Evolutionary conservation across 129 eudicot species (phyloP).

Genomic region (Flaveria ramosissima): DNA sequence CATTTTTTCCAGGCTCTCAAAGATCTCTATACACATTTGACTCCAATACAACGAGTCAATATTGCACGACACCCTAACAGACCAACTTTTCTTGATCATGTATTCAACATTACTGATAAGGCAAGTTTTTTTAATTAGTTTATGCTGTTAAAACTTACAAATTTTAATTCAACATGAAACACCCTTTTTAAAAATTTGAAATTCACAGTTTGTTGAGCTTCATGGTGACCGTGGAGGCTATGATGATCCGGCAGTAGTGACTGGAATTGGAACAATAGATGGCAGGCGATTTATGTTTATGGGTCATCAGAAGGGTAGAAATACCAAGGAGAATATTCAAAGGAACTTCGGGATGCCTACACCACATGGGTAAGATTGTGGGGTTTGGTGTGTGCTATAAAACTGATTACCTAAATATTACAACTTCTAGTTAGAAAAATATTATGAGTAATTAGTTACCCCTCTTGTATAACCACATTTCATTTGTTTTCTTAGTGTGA

Average conservation of each 20-base stretch:
- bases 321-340: slow-evolving; percentile 82
- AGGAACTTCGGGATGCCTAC: slow-evolving; percentile 99
- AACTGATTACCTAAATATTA: neutral
- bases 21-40: slow-evolving; percentile 75
- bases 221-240: slow-evolving; percentile 85
- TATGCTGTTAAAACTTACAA: neutral
- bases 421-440: neutral
- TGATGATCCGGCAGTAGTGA: slow-evolving; percentile 86
- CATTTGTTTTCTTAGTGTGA: neutral
- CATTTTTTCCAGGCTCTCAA: slow-evolving; percentile 63
- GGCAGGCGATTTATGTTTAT: slow-evolving; percentile 88
- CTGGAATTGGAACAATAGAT: slow-evolving; percentile 80
- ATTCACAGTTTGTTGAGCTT: slow-evolving; percentile 83
- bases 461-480: neutral
- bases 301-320: slow-evolving; percentile 93
- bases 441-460: neutral
- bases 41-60: slow-evolving; percentile 89
- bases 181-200: slow-evolving; percentile 10
- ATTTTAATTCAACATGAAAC: neutral
- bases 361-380: slow-evolving; percentile 79
- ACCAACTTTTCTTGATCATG: slow-evolving; percentile 95
- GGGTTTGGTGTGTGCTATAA: neutral
- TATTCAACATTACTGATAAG: slow-evolving; percentile 85
- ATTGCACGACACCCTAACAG: slow-evolving; percentile 94
- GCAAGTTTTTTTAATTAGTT: slow-evolving; percentile 14